These are phyloP conservation scores for Ophiostoma australiae DNA, from an alignment of 2,329 filamentous ascomycete genomes.

Conservation along the genomic window DNA sequence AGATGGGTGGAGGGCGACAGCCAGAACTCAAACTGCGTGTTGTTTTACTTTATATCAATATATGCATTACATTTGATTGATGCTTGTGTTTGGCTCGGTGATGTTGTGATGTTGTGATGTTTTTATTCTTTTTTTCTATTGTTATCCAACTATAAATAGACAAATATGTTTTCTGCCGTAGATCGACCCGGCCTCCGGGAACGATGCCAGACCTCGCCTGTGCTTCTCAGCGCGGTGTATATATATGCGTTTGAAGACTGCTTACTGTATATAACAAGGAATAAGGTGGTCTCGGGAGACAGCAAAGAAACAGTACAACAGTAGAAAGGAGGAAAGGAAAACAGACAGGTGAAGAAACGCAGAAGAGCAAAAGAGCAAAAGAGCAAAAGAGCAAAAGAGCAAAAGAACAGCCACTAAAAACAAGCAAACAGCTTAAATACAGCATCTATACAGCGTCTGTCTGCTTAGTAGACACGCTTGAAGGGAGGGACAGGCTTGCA, in stretches of 20 bases:
- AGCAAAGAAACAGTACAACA: slow-evolving; percentile 9
- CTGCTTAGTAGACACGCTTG: slow-evolving; percentile 77
- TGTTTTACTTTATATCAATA: not conserved
- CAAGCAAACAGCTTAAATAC: slow-evolving; percentile 2
- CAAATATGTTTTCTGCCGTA: slow-evolving; percentile 12
- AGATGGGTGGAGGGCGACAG: no score
- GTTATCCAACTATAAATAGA: slow-evolving; percentile 18
- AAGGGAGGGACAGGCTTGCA: slow-evolving; percentile 95
- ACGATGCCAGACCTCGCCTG: not conserved
- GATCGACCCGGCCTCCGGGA: slow-evolving; percentile 2
- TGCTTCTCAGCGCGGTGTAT: slow-evolving; percentile 11
- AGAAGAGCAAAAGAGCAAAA: not conserved
- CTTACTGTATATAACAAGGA: slow-evolving; percentile 1
- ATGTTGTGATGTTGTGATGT: slow-evolving; percentile 7
- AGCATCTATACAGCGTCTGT: not conserved
- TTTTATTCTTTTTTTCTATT: slow-evolving; percentile 24
- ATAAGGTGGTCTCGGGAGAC: not conserved
- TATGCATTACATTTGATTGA: not conserved
- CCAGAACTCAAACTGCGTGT: no score
- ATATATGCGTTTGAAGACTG: slow-evolving; percentile 2
- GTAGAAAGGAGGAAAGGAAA: not conserved
- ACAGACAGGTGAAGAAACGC: not conserved
- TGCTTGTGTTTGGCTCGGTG: not conserved
- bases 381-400: not conserved
- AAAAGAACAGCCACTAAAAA: not conserved